Conservation (phyloP, 179 eudicot genomes). For the Spinacia oleracea region DNA sequence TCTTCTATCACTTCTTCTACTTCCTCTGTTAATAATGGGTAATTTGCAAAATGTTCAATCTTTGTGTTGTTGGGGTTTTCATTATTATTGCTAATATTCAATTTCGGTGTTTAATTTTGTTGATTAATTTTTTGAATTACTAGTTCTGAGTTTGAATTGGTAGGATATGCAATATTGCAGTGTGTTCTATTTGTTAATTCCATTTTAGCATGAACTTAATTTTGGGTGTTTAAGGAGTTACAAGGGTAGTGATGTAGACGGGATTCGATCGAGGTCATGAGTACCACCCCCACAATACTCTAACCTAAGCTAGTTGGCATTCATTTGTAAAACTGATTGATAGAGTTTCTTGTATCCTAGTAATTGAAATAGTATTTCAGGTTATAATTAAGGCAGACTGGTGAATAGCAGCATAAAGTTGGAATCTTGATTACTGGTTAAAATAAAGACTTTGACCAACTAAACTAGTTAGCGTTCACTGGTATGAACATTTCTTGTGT, state of each 20-base stretch:
- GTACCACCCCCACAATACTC: not conserved
- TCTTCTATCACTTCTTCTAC: conserved; percentile 7
- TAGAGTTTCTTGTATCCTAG: not conserved
- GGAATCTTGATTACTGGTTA: not conserved
- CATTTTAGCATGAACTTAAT: not conserved
- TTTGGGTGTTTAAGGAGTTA: not conserved
- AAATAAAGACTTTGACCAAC: not conserved
- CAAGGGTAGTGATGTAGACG: not conserved
- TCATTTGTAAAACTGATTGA: not conserved
- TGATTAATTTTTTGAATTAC: not conserved
- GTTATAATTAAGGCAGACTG: not conserved
- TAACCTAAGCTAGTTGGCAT: not conserved
- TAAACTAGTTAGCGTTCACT: not conserved
- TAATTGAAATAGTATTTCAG: not conserved
- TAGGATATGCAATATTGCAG: not conserved
- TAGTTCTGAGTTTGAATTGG: not conserved
- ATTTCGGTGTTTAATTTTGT: not conserved
- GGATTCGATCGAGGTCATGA: not conserved
- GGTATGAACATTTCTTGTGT: not conserved
- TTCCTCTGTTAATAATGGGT: conserved; percentile 26
- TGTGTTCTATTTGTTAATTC: not conserved
- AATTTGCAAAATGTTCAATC: not conserved
- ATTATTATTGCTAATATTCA: not conserved
- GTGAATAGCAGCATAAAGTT: not conserved
- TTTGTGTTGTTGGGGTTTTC: not conserved